phyloP scores from a whole-genome alignment of 1,284 basidiomycete species.

The Exsudoporus floridanus region DNA sequence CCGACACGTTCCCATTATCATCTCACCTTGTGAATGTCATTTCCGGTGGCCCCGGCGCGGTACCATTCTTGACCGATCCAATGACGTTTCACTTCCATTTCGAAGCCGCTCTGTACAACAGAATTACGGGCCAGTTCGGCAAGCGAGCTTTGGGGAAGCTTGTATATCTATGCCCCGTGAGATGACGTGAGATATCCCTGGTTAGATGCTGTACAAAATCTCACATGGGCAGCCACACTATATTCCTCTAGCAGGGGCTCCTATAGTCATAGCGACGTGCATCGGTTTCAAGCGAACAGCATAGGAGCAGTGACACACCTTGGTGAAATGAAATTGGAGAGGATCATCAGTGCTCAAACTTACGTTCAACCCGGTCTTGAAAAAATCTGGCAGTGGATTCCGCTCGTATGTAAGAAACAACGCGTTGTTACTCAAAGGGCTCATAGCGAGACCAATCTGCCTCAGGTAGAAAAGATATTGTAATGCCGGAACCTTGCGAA shows the following conservation, averaged over 20 bases:
- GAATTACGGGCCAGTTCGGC: slow-evolving; percentile 95
- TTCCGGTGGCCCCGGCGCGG: slow-evolving; percentile 82
- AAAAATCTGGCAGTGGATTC: slow-evolving; percentile 96
- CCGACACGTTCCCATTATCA: slow-evolving; percentile 1
- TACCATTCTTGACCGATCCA: slow-evolving; percentile 95
- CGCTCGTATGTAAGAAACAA: slow-evolving; percentile 96
- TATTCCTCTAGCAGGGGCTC: slow-evolving; percentile 97
- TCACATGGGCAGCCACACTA: slow-evolving; percentile 92
- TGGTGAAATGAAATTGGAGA: slow-evolving; percentile 94
- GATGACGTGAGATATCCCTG: background rate
- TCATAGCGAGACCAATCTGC: slow-evolving; percentile 98
- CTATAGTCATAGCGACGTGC: slow-evolving; percentile 39
- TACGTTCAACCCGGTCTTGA: slow-evolving; percentile 95
- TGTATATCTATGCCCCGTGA: slow-evolving; percentile 69
- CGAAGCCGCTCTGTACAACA: slow-evolving; percentile 95
- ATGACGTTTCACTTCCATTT: slow-evolving; percentile 98
- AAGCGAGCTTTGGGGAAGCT: slow-evolving; percentile 80
- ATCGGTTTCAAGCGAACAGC: background rate
- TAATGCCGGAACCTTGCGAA: slow-evolving; percentile 94
- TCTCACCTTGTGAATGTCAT: slow-evolving; percentile 86
- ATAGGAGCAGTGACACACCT: slow-evolving; percentile 46
- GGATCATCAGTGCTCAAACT: slow-evolving; percentile 97
- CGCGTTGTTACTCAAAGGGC: slow-evolving; percentile 96
- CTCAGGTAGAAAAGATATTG: slow-evolving; percentile 96
- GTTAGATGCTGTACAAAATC: slow-evolving; percentile 25